Evolutionary conservation across 371 early-diverging fungal genomes (phyloP), one percentile per base, ranked within the genome.

Genomic region (Mortierella sp.): DNA sequence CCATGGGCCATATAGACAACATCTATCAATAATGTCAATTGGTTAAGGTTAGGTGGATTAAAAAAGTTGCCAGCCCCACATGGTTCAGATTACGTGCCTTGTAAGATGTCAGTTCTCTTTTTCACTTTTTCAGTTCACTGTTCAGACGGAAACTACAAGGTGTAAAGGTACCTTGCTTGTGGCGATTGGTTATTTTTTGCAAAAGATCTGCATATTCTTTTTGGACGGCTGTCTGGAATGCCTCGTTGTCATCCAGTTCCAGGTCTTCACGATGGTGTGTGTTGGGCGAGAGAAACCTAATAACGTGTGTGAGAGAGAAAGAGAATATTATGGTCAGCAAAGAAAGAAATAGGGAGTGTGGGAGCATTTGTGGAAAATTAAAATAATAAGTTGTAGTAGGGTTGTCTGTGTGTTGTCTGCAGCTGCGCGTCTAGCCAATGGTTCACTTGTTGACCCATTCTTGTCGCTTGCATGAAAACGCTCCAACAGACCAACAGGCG

Each of bases 1-100:
- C 87, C 87, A 55, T 86, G 87, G 10, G 87, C 87, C 83, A 86
- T 86, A n/a, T 57, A 78, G 1, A 86, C 72, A 19, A 86, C 83
- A 71, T 86, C 87, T 86, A 75, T 24, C 16, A 14, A 50, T 19
- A 28, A 48, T 31, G 31, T 8, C 63, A 34, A 19, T 10, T 24
- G 63, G 31, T 52, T 70, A 44, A 52, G 44, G 44, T 24, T n/a
- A n/a, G 21, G 38, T 45, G 7, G 45, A 19, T 54, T 73, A 72
- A 60, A 57, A 60, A 78, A 48, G 70, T 70, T 42, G 52, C 44
- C 55, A 57, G 77, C 47, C 42, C 68, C 68, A 68, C 24, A 68
- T 2, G 68, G 21, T 38, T 38, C 4, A 31, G 34, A 63, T 19
- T 19, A 68, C 8, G 21, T 7, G 68, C 24, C 65, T 8, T 19